A percentile compares a stretch with the other conserved stretches of the same genome.
Evolutionary conservation across 257 asterid species (phyloP).

Genomic region (Hygrophila difformis): DNA sequence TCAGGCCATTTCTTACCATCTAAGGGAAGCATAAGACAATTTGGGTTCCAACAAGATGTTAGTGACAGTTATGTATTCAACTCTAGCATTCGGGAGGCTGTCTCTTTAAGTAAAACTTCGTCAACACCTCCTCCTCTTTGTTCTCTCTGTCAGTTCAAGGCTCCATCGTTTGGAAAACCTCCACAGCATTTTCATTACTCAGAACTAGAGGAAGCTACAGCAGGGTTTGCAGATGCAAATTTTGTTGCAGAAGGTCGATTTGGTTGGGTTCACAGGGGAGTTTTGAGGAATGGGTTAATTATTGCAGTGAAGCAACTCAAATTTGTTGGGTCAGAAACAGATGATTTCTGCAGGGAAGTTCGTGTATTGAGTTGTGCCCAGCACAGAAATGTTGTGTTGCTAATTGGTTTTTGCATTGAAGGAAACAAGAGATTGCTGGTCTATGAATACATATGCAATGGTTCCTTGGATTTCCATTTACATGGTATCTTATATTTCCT

Average conservation of each 20-base stretch:
- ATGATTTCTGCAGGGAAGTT: slow-evolving; percentile 84
- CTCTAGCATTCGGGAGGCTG: slow-evolving; percentile 71
- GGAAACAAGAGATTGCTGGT: slow-evolving; percentile 62
- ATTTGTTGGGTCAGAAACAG: slow-evolving; percentile 57
- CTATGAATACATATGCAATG: slow-evolving; percentile 79
- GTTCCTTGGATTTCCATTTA: slow-evolving; percentile 73
- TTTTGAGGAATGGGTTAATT: slow-evolving; percentile 52
- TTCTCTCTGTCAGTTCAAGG: slow-evolving; percentile 58
- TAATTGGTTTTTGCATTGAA: slow-evolving; percentile 73
- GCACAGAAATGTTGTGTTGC: slow-evolving; percentile 79
- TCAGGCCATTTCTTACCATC: slow-evolving; percentile 10
- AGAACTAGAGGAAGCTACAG: slow-evolving; percentile 74
- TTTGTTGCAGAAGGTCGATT: slow-evolving; percentile 70
- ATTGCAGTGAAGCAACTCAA: slow-evolving; percentile 70
- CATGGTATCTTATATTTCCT: slow-evolving; percentile 44
- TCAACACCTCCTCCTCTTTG: slow-evolving; percentile 79
- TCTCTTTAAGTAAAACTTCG: slow-evolving; percentile 49
- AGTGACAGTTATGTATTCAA: slow-evolving; percentile 26
- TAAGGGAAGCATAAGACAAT: slow-evolving; percentile 17
- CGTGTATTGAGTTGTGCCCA: slow-evolving; percentile 85
- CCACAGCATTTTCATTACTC: slow-evolving; percentile 55
- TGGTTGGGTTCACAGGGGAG: slow-evolving; percentile 74
- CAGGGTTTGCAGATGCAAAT: slow-evolving; percentile 47
- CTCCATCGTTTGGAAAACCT: slow-evolving; percentile 85
- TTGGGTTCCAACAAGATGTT: slow-evolving; percentile 14